These are phyloP conservation scores for Begonia masoniana DNA, from an alignment of 306 rosid species.

Conservation along the genomic window DNA sequence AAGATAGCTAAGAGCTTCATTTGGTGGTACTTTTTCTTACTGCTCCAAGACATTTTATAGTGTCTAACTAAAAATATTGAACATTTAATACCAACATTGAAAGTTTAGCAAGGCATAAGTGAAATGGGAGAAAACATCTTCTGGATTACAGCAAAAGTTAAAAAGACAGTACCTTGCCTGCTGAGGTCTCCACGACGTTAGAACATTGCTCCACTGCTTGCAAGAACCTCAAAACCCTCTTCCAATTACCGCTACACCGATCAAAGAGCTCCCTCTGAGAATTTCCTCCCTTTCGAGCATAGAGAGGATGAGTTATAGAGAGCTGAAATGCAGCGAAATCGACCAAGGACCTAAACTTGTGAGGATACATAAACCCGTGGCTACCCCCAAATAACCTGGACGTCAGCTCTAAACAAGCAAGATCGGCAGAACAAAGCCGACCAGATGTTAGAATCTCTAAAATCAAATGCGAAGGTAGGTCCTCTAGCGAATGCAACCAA, in stretches of 20 bases:
- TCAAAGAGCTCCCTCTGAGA: conserved; percentile 48
- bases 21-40: too few relatives aligned
- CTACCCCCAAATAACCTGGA: conserved; percentile 45
- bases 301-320: conserved; percentile 38
- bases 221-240: conserved; percentile 80
- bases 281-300: conserved; percentile 33
- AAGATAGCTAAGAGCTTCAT: background rate
- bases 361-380: conserved; percentile 23
- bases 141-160: background rate
- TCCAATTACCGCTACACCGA: conserved; percentile 76
- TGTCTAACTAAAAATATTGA: too few relatives aligned
- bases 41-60: too few relatives aligned
- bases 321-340: conserved; percentile 67
- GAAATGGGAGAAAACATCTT: too few relatives aligned
- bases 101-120: too few relatives aligned
- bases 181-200: conserved; percentile 57
- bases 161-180: conserved; percentile 87
- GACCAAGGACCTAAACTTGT: conserved; percentile 64
- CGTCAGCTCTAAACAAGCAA: conserved; percentile 66
- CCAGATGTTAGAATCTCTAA: conserved; percentile 62
- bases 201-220: conserved; percentile 70
- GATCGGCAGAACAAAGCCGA: conserved; percentile 59
- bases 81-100: too few relatives aligned
- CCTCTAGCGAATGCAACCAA: conserved; percentile 25
- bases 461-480: conserved; percentile 66